phyloP scores from a whole-genome alignment of 306 rosid species.

The Vigna mungo region DNA sequence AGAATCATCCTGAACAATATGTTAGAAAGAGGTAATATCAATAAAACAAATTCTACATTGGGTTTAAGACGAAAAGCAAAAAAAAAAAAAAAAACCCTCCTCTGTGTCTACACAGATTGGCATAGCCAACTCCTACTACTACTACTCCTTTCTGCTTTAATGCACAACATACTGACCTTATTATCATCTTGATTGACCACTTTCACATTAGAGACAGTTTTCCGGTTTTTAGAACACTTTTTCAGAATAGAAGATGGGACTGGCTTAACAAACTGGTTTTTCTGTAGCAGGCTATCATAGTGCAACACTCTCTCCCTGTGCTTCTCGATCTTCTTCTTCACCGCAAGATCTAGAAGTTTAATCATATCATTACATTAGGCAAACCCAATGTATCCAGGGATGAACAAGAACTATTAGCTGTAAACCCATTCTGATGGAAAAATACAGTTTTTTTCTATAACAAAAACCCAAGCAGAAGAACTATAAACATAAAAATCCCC shows the following conservation, averaged over 20 bases:
- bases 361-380: not conserved
- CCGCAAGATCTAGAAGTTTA: conserved; percentile 70
- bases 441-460: not conserved
- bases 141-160: not conserved
- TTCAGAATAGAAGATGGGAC: conserved; percentile 77
- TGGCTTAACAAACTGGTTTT: conserved; percentile 76
- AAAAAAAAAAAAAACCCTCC: not conserved
- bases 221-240: conserved; percentile 61
- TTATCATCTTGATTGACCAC: conserved; percentile 45
- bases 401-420: not conserved
- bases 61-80: not conserved
- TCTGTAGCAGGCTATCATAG: conserved; percentile 69
- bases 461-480: not conserved
- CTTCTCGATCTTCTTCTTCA: conserved; percentile 88
- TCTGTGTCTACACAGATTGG: not conserved
- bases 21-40: conserved; percentile 21
- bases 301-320: conserved; percentile 79
- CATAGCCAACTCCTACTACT: not conserved
- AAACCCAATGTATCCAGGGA: not conserved
- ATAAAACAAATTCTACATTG: not conserved
- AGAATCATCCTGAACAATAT: conserved; percentile 48
- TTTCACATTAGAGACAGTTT: conserved; percentile 40
- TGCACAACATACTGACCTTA: conserved; percentile 58
- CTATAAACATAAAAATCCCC: not conserved
- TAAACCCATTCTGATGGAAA: not conserved